Evolutionary conservation across 2,329 filamentous ascomycete genomes (phyloP), one percentile per base, ranked within the genome.

Genomic region (Tolypocladium tundrense): DNA sequence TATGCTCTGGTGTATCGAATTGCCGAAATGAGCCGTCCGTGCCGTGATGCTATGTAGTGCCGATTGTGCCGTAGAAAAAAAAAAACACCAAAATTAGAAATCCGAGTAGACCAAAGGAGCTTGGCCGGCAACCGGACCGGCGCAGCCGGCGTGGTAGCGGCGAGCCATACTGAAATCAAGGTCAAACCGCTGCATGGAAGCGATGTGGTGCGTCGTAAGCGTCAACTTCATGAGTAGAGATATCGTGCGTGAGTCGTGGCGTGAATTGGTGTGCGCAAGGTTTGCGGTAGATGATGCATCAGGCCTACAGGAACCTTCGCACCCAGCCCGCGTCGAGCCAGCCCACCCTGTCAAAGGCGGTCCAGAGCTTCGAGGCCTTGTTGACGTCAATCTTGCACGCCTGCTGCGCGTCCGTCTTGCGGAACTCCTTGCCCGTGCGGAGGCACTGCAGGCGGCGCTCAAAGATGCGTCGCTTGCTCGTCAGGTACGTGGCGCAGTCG

Each of bases 321-420:
- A 82, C 73, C 75, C 76, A 79, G 4, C 70, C 63, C 19, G 75
- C 69, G 6, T 88, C 79, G 62, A 96, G 85, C 90, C 91, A 96
- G 64, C 88, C 88, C 42, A 94, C 89, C 65, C 86, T 87, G 54
- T 96, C 89, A 69, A 90, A 97, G 7, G 91, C 91, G 42, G 86
- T 86, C 89, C 91, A 96, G 53, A 97, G 79, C 72, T 93, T 93
- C 63, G 90, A 95, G 3, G 92, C 91, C 78, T 97, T 97, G 79
- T 97, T 97, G 70, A 97, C 93, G 67, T 97, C 93, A 62, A 97
- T 96, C 77, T 95, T 95, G 81, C 91, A 96, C n/a, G 90, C 91
- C 71, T 96, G 90, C 72, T 97, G 93, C 6, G 91, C 91, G 69
- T 96, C 90, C 1, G 93, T 97, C 81, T 96, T 96, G 70, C 90